Conservation (phyloP, 345 rosid species). For the Barbarea vulgaris region DNA sequence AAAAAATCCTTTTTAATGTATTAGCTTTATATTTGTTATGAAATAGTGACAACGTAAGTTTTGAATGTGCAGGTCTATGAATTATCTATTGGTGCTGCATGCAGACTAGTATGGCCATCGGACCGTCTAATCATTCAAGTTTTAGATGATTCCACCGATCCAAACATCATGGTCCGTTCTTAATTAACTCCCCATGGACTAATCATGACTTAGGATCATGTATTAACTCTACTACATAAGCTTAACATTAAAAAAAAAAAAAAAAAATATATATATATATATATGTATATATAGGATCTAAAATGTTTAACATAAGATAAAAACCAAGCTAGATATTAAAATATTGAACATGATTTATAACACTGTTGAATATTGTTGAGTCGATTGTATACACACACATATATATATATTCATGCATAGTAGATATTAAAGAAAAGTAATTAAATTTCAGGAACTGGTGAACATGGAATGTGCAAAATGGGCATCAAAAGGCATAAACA, state of each 20-base stretch:
- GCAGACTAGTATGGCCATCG: conserved; percentile 58
- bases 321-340: no score
- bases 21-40: no score
- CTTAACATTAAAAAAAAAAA: no score
- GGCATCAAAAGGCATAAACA: conserved; percentile 36
- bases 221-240: no score
- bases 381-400: background rate
- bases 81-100: conserved; percentile 60
- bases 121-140: conserved; percentile 58
- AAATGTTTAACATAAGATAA: no score
- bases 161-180: conserved; percentile 49
- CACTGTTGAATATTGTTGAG: background rate
- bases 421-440: background rate
- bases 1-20: no score
- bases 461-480: conserved; percentile 33
- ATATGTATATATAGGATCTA: no score
- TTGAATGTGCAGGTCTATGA: conserved; percentile 48
- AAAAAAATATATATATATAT: no score
- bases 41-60: background rate
- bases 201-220: no score
- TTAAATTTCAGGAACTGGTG: conserved; percentile 24
- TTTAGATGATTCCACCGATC: conserved; percentile 63
- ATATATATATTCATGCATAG: no score
- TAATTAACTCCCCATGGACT: background rate
- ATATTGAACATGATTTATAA: background rate